These are phyloP conservation scores for Hyaloscypha finlandica DNA, from an alignment of 495 filamentous ascomycete species.

Conservation along the genomic window DNA sequence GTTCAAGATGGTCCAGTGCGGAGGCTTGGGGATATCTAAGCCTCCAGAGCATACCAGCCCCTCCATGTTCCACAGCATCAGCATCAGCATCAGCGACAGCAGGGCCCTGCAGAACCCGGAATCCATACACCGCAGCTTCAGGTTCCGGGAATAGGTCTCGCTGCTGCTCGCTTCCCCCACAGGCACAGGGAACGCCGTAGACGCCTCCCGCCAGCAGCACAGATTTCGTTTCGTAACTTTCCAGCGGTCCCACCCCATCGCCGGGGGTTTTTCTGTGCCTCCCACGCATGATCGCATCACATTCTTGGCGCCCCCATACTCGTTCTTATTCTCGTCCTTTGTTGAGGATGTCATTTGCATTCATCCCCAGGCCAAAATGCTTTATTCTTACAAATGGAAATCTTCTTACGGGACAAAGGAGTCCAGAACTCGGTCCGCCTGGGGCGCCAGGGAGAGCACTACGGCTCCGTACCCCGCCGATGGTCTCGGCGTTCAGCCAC, in stretches of 20 bases:
- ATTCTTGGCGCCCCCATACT: conserved; percentile 3
- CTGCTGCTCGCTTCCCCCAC: conserved; percentile 12
- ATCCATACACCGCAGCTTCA: conserved; percentile 18
- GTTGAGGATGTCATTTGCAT: conserved; percentile 11
- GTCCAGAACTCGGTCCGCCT: conserved; percentile 1
- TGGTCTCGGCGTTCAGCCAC: conserved; percentile 16
- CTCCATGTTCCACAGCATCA: conserved; percentile 22
- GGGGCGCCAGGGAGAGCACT: not conserved
- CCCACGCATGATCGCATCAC: conserved; percentile 13
- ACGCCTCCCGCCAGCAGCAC: conserved; percentile 23
- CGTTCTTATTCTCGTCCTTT: not conserved
- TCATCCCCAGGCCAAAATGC: not conserved
- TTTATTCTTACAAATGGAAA: conserved; percentile 28
- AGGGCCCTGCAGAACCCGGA: conserved; percentile 13
- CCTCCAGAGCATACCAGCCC: not conserved
- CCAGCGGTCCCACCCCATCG: not conserved
- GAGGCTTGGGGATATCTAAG: conserved; percentile 12
- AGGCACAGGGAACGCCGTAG: not conserved
- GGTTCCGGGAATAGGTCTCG: conserved; percentile 17
- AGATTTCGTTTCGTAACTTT: conserved; percentile 20
- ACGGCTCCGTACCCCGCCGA: not conserved
- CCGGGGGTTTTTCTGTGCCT: not conserved
- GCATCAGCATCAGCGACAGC: conserved; percentile 8
- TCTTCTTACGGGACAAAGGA: conserved; percentile 22
- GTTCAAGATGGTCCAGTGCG: conserved; percentile 2